phyloP scores from a whole-genome alignment of 1,139 yeast species.

The Blastobotrys persicus region DNA sequence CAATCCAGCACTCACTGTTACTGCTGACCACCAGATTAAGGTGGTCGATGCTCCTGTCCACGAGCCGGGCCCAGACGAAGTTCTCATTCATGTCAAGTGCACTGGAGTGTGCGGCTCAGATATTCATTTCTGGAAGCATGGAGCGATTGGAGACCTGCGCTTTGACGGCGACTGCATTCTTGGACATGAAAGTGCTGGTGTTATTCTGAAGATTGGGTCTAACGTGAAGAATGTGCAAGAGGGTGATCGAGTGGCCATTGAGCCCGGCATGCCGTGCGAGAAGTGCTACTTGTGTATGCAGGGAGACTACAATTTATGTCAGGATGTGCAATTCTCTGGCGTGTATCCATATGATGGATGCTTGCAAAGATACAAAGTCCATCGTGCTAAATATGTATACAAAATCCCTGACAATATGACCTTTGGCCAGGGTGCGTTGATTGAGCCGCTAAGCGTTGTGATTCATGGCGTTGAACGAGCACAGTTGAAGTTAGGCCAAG shows the following conservation, averaged over 20 bases:
- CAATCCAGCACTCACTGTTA: slow-evolving; percentile 4
- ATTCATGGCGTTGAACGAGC: slow-evolving; percentile 8
- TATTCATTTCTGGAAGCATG: slow-evolving; percentile 78
- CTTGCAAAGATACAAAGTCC: slow-evolving; percentile 62
- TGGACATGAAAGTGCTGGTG: slow-evolving; percentile 77
- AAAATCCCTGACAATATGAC: slow-evolving; percentile 74
- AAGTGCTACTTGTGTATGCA: slow-evolving; percentile 68
- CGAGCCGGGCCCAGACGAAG: slow-evolving; percentile 40
- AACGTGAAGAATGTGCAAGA: slow-evolving; percentile 60
- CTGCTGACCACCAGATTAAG: slow-evolving; percentile 4
- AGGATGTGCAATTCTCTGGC: slow-evolving; percentile 83
- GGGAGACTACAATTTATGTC: slow-evolving; percentile 78
- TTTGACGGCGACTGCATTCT: slow-evolving; percentile 47
- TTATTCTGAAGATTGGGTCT: slow-evolving; percentile 61
- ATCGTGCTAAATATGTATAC: slow-evolving; percentile 81
- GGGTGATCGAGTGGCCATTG: slow-evolving; percentile 45
- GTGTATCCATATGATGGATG: slow-evolving; percentile 77
- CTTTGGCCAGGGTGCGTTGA: slow-evolving; percentile 82
- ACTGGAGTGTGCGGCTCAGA: slow-evolving; percentile 92
- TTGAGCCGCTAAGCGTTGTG: slow-evolving; percentile 86
- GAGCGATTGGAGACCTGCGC: slow-evolving; percentile 60
- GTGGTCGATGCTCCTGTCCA: slow-evolving; percentile 2
- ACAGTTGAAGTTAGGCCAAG: slow-evolving; percentile 1
- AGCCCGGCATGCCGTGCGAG: slow-evolving; percentile 82
- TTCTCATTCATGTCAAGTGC: slow-evolving; percentile 47